Evolutionary conservation across 371 early-diverging fungal species (phyloP), one percentile per base, ranked within the genome.

Genomic region (Rhizomucor pusillus): DNA sequence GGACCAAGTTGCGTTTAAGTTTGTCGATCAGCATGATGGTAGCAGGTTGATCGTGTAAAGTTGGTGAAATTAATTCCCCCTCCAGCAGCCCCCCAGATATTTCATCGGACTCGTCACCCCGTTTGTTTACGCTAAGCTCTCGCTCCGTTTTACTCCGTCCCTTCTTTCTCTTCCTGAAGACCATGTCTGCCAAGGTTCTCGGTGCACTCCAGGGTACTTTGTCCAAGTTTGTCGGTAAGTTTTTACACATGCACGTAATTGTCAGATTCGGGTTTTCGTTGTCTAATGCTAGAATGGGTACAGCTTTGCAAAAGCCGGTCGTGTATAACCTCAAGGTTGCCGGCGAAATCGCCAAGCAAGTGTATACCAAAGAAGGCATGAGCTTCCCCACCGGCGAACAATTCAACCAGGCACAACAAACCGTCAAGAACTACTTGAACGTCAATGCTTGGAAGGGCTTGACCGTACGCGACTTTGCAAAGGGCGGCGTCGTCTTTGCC

Each of bases 321-420:
- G 59, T 83, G 44, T 84, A 86, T 69, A 81, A 84, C 59, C 69
- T 79, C 62, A 77, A 77, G 76, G 86, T 88, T 49, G 80, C 75
- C 47, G 81, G 68, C 56, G 86, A 88, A 69, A 54, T 86, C 41
- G 84, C 80, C 56, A 88, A 88, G 75, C 81, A 84, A 71, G 87
- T 88, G 44, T 88, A 85, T 67, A 66, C 66, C 36, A 82, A 82
- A 58, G 87, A 88, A 72, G 82, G 80, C 58, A 80, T 88, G 80
- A 70, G 78, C 39, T 84, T 85, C 65, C 88, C 88, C 19, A 69
- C 69, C 24, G 77, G 70, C 25, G 75, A 72, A 10, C 82, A 85
- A 67, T 65, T 84, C 48, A 57, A 70, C 52, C 61, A 80, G 62
- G 85, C 86, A 50, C 80, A 79, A 60, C 59, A 73, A 51, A 60